A percentile compares a stretch with the other conserved stretches of the same genome.
Evolutionary conservation across 192 early-diverging fungal species (phyloP).

Genomic region (Backusella parvicylindrica): DNA sequence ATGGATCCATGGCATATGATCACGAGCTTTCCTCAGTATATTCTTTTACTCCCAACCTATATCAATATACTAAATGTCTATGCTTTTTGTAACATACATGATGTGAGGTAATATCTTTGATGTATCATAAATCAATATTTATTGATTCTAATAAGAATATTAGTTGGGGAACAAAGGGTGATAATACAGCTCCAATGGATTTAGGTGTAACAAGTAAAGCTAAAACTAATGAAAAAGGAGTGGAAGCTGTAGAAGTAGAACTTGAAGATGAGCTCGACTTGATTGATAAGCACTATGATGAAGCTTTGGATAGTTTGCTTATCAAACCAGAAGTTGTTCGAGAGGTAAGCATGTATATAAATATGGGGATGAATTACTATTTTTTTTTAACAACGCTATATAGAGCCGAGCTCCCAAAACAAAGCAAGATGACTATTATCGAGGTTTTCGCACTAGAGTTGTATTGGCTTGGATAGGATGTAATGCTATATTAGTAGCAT

Average conservation of each 20-base stretch:
- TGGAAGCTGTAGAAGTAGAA: slow-evolving; percentile 43
- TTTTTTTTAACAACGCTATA: neutral
- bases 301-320: slow-evolving; percentile 30
- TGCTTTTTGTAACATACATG: slow-evolving; percentile 59
- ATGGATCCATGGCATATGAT: slow-evolving; percentile 82
- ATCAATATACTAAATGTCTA: slow-evolving; percentile 66
- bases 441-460: slow-evolving; percentile 69
- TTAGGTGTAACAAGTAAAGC: slow-evolving; percentile 47
- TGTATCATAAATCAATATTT: neutral
- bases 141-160: slow-evolving; percentile 17
- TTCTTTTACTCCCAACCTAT: slow-evolving; percentile 74
- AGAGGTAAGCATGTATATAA: slow-evolving; percentile 9
- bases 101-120: slow-evolving; percentile 40
- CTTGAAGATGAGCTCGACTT: slow-evolving; percentile 41
- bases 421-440: slow-evolving; percentile 72
- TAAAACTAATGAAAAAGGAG: slow-evolving; percentile 24
- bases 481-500: slow-evolving; percentile 61
- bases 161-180: slow-evolving; percentile 87
- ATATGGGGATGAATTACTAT: neutral
- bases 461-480: slow-evolving; percentile 72
- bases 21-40: slow-evolving; percentile 67
- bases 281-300: slow-evolving; percentile 46
- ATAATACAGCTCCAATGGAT: slow-evolving; percentile 49
- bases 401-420: slow-evolving; percentile 39
- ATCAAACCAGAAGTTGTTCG: slow-evolving; percentile 35